Conservation (phyloP, 805 yeast genomes). For the Debaryomyces prosopidis region DNA sequence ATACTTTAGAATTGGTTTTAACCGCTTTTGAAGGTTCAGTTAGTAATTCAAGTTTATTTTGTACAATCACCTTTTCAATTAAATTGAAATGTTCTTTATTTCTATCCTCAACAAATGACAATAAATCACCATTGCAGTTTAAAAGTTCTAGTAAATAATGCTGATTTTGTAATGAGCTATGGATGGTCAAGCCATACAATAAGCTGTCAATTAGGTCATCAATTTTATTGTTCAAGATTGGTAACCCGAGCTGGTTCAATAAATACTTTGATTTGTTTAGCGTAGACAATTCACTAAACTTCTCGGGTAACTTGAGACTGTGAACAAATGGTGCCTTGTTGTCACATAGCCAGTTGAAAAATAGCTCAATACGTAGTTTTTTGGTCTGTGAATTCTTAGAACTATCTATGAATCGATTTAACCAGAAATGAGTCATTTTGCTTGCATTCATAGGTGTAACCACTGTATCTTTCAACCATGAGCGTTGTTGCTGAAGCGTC, state of each 20-base stretch:
- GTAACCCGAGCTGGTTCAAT: slow-evolving; percentile 6
- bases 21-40: slow-evolving; percentile 6
- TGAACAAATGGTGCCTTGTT: slow-evolving; percentile 5
- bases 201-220: slow-evolving; percentile 45
- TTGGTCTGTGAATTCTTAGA: slow-evolving; percentile 13
- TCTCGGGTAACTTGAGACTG: slow-evolving; percentile 3
- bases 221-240: slow-evolving; percentile 19
- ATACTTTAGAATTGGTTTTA: background rate
- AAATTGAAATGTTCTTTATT: slow-evolving; percentile 18
- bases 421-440: slow-evolving; percentile 39
- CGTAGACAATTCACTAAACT: background rate
- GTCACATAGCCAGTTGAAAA: slow-evolving; percentile 11
- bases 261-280: slow-evolving; percentile 3
- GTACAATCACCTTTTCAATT: slow-evolving; percentile 12
- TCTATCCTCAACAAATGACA: slow-evolving; percentile 21
- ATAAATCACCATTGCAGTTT: slow-evolving; percentile 19
- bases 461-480: slow-evolving; percentile 11
- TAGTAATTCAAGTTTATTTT: slow-evolving; percentile 11
- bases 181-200: slow-evolving; percentile 31
- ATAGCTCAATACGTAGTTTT: slow-evolving; percentile 12
- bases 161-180: slow-evolving; percentile 22
- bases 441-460: slow-evolving; percentile 37
- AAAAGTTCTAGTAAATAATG: slow-evolving; percentile 14
- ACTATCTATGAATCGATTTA: slow-evolving; percentile 28
- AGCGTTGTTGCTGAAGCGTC: slow-evolving; percentile 11